Base-by-base conservation (phyloP, 345 rosid genomes). In the Populus euphratica region DNA sequence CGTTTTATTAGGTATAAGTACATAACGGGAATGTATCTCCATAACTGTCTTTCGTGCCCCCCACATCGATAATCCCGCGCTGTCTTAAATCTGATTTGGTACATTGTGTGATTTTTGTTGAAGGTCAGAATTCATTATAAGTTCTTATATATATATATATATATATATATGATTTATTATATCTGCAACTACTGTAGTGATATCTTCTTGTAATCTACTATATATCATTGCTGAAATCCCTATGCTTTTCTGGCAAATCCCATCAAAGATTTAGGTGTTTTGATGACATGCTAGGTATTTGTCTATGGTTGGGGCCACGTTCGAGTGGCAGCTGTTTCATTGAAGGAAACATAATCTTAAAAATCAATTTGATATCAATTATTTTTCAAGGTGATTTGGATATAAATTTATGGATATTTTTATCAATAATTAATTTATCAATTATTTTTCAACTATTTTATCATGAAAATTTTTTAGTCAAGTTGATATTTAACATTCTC, bases 261-360 rank as follows among this genome's bases (percentile, higher is more conserved):
- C 35, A 43, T 13, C n/a, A 8, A 79, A 21, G 68, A 18, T 29
- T 20, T 27, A 5, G 8, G 38, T 23, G 3, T 54, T 39, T 39
- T 41, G 43, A 50, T 66, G 61, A 61, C 25, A 56, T 41, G 31
- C 27, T 2, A 41, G 13, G 70, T 38, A 73, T 47, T 59, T 56
- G 66, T 68, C 44, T 79, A 43, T 74, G 27, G 86, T 86, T 83
- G 90, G 74, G 73, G 84, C 81, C 90, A 89, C 92, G 90, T 86
- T 79, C 50, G 18, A 11, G 47, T 75, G 38, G 77, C 66, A 56
- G 73, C 74, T 81, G 86, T 80, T 82, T 77, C 78, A 66, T 70
- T 27, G 44, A 70, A 76, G 73, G 85, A 73, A 83, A 74, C 86
- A 79, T 5, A 72, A 44, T 47, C 38, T 63, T 64, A 35, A 5